These are phyloP conservation scores for Diaporthe caulivora DNA, from an alignment of 2,329 filamentous ascomycete genomes.

Conservation along the genomic window DNA sequence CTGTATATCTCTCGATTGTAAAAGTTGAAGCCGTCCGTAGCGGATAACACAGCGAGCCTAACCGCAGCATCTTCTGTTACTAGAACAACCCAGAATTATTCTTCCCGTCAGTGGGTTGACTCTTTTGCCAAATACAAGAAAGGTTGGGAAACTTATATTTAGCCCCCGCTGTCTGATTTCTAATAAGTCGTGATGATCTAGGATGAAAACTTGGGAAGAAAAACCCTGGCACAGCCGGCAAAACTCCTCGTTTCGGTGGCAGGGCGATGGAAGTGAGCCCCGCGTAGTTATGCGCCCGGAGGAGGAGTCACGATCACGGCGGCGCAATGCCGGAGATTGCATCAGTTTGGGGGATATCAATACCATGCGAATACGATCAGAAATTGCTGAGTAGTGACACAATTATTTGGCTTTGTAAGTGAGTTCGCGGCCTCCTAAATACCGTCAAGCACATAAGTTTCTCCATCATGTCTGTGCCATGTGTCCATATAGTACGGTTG, in stretches of 20 bases:
- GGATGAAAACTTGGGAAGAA: not conserved
- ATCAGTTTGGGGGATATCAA: not conserved
- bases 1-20: too few relatives aligned
- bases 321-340: conserved; percentile 5
- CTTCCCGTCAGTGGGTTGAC: not conserved
- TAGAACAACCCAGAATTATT: too few relatives aligned
- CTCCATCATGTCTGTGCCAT: not conserved
- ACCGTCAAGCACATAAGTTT: not conserved
- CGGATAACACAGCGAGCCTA: too few relatives aligned
- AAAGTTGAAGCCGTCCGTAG: too few relatives aligned
- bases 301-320: not conserved
- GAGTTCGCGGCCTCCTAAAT: too few relatives aligned
- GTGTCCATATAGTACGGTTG: too few relatives aligned
- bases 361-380: not conserved
- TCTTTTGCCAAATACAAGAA: too few relatives aligned
- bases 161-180: too few relatives aligned
- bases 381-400: not conserved
- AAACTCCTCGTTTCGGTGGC: not conserved
- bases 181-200: not conserved
- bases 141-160: too few relatives aligned
- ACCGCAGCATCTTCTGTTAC: too few relatives aligned
- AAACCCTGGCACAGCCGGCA: not conserved
- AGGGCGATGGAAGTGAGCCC: not conserved
- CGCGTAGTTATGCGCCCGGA: not conserved
- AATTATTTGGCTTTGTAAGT: not conserved